Percentiles rank a stretch among this genome's conserved stretches.
These are phyloP conservation scores for Rhododendron simsii DNA, from an alignment of 148 eudicot species.

Conservation along the genomic window DNA sequence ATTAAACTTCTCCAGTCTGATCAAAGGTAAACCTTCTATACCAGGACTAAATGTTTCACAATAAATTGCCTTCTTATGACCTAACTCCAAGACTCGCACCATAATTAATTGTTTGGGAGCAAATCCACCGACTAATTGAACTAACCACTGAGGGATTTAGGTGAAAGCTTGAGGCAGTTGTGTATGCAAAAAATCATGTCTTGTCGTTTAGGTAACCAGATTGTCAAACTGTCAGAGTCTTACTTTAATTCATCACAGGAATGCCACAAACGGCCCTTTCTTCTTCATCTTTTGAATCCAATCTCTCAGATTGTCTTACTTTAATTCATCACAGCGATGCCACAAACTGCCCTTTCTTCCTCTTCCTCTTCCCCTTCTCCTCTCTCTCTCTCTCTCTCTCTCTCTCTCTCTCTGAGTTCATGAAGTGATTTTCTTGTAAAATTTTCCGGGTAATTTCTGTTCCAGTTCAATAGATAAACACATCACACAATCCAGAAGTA, in stretches of 20 bases:
- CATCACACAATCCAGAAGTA: not conserved
- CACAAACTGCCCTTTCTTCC: not conserved
- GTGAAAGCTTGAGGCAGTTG: not conserved
- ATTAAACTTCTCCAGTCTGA: too few relatives aligned
- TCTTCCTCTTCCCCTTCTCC: not conserved
- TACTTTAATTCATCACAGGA: not conserved
- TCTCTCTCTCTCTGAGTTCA: not conserved
- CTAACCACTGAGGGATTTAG: not conserved
- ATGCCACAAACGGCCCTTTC: conserved; percentile 2
- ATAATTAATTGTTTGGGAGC: too few relatives aligned
- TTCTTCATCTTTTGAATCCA: not conserved
- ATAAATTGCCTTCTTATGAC: too few relatives aligned
- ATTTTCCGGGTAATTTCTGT: not conserved
- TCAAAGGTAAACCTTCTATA: too few relatives aligned
- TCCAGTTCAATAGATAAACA: not conserved
- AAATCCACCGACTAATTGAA: not conserved
- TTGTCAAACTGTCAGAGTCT: not conserved
- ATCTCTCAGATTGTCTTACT: not conserved
- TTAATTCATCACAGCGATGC: not conserved
- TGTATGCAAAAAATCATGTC: not conserved
- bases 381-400: conserved; percentile 2
- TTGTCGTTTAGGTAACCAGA: not conserved
- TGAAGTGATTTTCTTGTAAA: not conserved
- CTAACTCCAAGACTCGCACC: not conserved
- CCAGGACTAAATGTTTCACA: too few relatives aligned